Conservation (phyloP, 495 filamentous ascomycete genomes). For the Neurospora sp. region DNA sequence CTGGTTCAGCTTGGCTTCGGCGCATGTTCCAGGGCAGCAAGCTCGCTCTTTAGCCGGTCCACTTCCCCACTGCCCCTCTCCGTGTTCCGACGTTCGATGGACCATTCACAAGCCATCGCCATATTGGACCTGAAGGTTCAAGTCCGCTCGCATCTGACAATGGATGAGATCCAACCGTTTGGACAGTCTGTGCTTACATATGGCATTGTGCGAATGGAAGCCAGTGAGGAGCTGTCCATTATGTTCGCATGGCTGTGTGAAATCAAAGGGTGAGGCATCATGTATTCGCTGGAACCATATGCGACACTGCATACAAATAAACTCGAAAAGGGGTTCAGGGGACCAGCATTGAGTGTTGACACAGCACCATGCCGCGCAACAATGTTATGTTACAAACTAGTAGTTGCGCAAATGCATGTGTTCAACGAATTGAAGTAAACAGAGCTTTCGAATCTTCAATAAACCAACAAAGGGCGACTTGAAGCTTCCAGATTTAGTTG, state of each 20-base stretch:
- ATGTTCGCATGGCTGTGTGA: background rate
- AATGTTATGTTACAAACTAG: background rate
- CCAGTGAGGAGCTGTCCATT: background rate
- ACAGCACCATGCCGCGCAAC: background rate
- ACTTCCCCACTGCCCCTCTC: background rate
- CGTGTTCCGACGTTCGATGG: background rate
- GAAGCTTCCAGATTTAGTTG: background rate
- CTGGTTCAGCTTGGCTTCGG: background rate
- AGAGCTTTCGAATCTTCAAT: background rate
- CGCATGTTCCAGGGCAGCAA: background rate
- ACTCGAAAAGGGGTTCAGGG: background rate
- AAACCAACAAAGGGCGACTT: background rate
- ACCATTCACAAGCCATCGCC: background rate
- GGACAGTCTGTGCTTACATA: background rate
- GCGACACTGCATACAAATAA: background rate
- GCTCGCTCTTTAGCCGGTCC: background rate
- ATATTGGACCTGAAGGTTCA: background rate
- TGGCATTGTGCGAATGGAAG: background rate
- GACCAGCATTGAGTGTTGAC: background rate
- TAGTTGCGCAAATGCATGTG: background rate
- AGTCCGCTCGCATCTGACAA: background rate
- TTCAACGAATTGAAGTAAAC: background rate
- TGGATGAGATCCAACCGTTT: background rate
- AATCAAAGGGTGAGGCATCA: background rate
- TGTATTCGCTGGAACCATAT: background rate